A percentile compares a stretch with the other conserved stretches of the same genome.
phyloP scores from a whole-genome alignment of 192 early-diverging fungal genomes.

The Coemansia sp. region DNA sequence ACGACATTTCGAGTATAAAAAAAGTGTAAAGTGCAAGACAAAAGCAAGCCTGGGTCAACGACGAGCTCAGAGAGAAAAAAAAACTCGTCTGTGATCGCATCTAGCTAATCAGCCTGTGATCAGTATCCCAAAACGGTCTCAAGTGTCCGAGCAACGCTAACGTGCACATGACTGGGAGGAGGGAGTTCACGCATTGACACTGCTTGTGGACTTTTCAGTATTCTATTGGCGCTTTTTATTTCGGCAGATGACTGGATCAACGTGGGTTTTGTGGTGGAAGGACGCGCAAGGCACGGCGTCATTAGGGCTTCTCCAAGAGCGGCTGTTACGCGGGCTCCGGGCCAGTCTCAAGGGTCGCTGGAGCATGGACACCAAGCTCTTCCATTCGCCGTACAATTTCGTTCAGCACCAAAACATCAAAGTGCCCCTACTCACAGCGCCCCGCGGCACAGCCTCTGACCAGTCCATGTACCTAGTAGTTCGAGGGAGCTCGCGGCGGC shows the following conservation, averaged over 20 bases:
- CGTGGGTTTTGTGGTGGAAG: constrained; percentile 54
- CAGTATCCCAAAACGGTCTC: constrained; percentile 4
- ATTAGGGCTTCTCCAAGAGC: constrained; percentile 42
- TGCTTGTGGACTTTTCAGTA: neutral
- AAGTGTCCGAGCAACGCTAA: neutral
- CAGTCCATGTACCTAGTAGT: constrained; percentile 48
- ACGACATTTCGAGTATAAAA: neutral
- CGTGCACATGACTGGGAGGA: too few species aligned
- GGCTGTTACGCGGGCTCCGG: constrained; percentile 44
- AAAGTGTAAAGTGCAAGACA: neutral
- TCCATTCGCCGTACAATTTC: constrained; percentile 44
- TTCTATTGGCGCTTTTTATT: neutral
- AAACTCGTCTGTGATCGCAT: neutral
- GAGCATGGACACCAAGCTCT: constrained; percentile 51
- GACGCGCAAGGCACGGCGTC: constrained; percentile 53
- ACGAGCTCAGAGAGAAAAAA: neutral
- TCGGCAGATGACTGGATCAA: constrained; percentile 28
- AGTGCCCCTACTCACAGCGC: neutral
- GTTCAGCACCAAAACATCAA: constrained; percentile 37
- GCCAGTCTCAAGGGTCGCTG: constrained; percentile 46
- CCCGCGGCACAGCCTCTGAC: constrained; percentile 42
- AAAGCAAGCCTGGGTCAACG: neutral
- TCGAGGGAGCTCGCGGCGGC: constrained; percentile 30
- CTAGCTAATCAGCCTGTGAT: neutral
- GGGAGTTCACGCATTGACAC: neutral